A percentile compares a stretch with the other conserved stretches of the same genome.
phyloP scores from a whole-genome alignment of 768 basidiomycete species.

The Russula virescens region DNA sequence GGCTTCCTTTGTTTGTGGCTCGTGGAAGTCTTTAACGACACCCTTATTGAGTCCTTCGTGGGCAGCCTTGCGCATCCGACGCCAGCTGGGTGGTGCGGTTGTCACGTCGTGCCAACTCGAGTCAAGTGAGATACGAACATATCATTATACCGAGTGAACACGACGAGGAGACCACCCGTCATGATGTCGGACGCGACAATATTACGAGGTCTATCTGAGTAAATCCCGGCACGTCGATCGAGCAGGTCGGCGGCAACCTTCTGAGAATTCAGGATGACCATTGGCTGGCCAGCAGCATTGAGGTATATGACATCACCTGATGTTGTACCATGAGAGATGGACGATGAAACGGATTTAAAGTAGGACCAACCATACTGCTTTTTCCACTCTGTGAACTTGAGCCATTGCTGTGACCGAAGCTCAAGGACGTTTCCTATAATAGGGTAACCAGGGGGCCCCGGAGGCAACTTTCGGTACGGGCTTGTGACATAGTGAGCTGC shows the following conservation, averaged over 20 bases:
- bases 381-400: slow-evolving; percentile 21
- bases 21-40: slow-evolving; percentile 25
- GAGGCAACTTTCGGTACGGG: slow-evolving; percentile 18
- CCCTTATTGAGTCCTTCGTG: slow-evolving; percentile 33
- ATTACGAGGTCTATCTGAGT: slow-evolving; percentile 27
- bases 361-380: slow-evolving; percentile 13
- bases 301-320: slow-evolving; percentile 24
- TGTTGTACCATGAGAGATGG: not conserved
- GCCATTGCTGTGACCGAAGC: slow-evolving; percentile 18
- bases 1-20: slow-evolving; percentile 31
- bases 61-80: slow-evolving; percentile 32
- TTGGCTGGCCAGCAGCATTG: slow-evolving; percentile 21
- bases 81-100: slow-evolving; percentile 29
- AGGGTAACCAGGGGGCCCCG: slow-evolving; percentile 19
- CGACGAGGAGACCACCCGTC: slow-evolving; percentile 22
- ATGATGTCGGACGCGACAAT: slow-evolving; percentile 23
- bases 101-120: not conserved
- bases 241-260: slow-evolving; percentile 30
- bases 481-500: slow-evolving; percentile 7
- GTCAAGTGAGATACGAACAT: slow-evolving; percentile 6
- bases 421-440: slow-evolving; percentile 20
- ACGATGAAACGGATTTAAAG: not conserved
- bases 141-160: slow-evolving; percentile 20
- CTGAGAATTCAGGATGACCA: slow-evolving; percentile 29
- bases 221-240: slow-evolving; percentile 30